Evolutionary conservation across 805 yeast genomes (phyloP), one percentile per base, ranked within the genome.

Genomic region (Yamadazyma olivae): DNA sequence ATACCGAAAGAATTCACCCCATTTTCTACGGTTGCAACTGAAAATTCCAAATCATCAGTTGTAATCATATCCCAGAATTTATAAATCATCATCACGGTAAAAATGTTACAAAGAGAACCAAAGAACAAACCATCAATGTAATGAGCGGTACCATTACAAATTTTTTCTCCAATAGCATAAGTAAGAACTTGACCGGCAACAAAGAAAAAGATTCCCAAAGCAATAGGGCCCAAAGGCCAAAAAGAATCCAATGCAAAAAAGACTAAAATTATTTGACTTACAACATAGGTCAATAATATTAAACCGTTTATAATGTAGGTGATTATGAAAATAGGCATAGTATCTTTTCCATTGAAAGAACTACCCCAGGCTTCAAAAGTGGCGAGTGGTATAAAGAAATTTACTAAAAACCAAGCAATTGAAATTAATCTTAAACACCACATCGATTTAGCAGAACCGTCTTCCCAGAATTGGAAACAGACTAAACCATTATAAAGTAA

Each of bases 11-110:
- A 54, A 35, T 46, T 40, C 17, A 64, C 61, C 4, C 66, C 67
- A 22, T 61, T 64, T 41, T 67, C 72, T 12, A 60, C 66, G 27
- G 53, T 61, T 10, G 72, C 71, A 34, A 87, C 93, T 32, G 88
- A 78, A 59, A 91, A 93, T 62, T 91, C 99, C 49, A 91, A 78
- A 57, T 93, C 98, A 52, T 91, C 98, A 39, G 81, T 79, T 9
- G 98, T 93, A 35, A 91, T 82, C 75, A 90, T 88, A 53, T 90
- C 97, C 96, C 98, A 91, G 49, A 80, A 87, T 62, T 93, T 90
- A 69, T 89, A 91, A 34, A 91, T 71, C 98, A 93, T 91, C 95
- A 93, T 89, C 37, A 84, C 64, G 3, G 95, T 74, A 51, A 88
- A 83, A 33, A 88, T 55, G 54, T 87, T 87, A 54, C 95, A 77